Base-by-base conservation (phyloP, 768 basidiomycete species). In the Suillus hirtellus region DNA sequence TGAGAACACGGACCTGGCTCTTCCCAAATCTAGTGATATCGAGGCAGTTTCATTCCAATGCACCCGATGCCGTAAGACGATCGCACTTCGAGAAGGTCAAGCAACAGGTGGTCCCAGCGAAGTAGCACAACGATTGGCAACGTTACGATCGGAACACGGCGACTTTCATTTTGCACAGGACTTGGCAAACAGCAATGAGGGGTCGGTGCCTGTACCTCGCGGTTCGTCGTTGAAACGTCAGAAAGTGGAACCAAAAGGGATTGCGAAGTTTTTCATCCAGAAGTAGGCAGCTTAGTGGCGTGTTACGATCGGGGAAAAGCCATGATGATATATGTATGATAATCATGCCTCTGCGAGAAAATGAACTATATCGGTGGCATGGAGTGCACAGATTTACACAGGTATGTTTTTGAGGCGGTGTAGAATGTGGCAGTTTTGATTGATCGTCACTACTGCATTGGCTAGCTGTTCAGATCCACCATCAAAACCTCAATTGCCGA, bases 141-240 rank as follows among this genome's bases (percentile, higher is more conserved):
- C 75, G 64, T 70, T 85, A 61, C 80, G 79, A 60, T 67, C 83
- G 73, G 96, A 97, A 71, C 96, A 98, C 68, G 82, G 86, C 42
- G 96, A 97, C 75, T 97, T 86, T 73, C 96, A 98, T 74, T 87
- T 94, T 68, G 95, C 96, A 1, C 81, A 88, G 69, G 89, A 93
- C 61, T 72, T 98, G 59, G 83, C 88, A 24, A 81, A 81, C 31
- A 78, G 80, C 60, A 63, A 75, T 59, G 72, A 71, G 21, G 21
- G 5, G 4, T 60, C 54, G 21, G 46, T 12, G 21, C 43, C 61
- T 58, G 43, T 35, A 50, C 66, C 62, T 31, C 65, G 60, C 21
- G 52, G 34, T 38, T 63, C 66, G 46, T 59, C 63, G 40, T 61
- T 69, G 61, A 68, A 63, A 43, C 68, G 55, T 43, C 66, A 65